Base-by-base conservation (phyloP, 352 stramenopile genomes). In the Phytophthora sojae region DNA sequence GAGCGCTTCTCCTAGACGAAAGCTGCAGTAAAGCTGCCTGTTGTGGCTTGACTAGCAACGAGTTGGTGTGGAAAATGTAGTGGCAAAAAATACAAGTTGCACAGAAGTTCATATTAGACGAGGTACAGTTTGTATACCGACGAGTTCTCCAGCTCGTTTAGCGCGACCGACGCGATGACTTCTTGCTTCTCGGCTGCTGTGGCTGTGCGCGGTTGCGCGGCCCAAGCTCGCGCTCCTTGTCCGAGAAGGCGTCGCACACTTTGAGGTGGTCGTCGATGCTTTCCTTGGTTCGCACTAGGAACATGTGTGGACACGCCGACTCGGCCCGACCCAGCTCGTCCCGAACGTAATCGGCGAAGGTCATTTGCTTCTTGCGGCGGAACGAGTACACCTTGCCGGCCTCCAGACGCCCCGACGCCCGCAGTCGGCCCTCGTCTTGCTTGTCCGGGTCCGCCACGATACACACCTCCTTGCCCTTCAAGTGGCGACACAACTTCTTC, bases 231-330 rank as follows among this genome's bases (percentile, higher is more conserved):
- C 83, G 87, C 29, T 92, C 75, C 14, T 83, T 77, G 52, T 91
- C 78, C 12, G 69, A 82, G 66, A 95, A 92, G 35, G 81, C 72
- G 45, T 92, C 81, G 55, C 88, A 95, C 26, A 87, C 78, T 50
- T 85, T 76, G 50, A 94, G 49, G 49, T 95, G 88, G 30, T 85
- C 71, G 69, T 95, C 88, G 62, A 95, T 91, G 68, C 73, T 91
- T 61, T 92, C 75, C 17, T 51, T 75, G 14, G 79, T 77, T 30
- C 70, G 63, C 5, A 92, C 69, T 23, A 95, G 72, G 44, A 84
- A 92, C 55, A 95, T 82, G 75, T 95, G 84, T 29, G 73, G 72
- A 54, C 88, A 95, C 6, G 88, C 81, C 5, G 86, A 91, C 25
- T 83, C 75, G 14, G 75, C 73, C 17, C 70, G 71, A 0, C 81